Base-by-base conservation (phyloP, 176 grass and related monocot species). In the Ananas comosus region DNA sequence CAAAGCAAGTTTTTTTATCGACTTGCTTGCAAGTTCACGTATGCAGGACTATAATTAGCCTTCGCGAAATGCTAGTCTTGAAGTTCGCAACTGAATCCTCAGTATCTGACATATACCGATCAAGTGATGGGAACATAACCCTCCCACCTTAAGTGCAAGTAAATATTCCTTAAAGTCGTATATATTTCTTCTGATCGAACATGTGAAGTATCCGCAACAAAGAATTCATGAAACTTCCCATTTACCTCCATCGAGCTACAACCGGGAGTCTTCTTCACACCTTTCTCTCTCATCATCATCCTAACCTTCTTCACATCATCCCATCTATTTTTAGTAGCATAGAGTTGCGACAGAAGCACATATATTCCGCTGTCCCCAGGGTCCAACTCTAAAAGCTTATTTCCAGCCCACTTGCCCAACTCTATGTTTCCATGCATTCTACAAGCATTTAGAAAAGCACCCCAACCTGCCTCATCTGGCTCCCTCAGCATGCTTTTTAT, bases 361-460 rank as follows among this genome's bases (percentile, higher is more conserved):
- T 91, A 87, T 48, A 87, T 85, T 82, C 85, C 81, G 82, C 85
- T 85, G 61, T 87, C 88, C 14, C 65, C 68, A 74, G 88, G 79
- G 70, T 91, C 25, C 13, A 87, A 51, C 64, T 48, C 70, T 68
- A 73, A 56, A 56, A 87, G 85, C 51, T 80, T 91, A 42, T 85
- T 76, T 22, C 61, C 85, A 53, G 82, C 85, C 70, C 4, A 77
- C 69, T 81, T 78, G 3, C 76, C 88, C 66, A 87, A 76, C 59
- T 85, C 79, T 51, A 85, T 22, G 69, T 87, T 91, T 33, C 81
- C 85, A 57, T 91, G 81, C 57, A 87, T 87, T 70, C 78, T 79
- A 49, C 75, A 87, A 51, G 84, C 79, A 6, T 79, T 80, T 61
- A 91, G 68, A 73, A 91, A 81, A 80, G 84, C 79, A 71, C 84